Conservation (phyloP, 306 rosid genomes). For the Prosopis cineraria region DNA sequence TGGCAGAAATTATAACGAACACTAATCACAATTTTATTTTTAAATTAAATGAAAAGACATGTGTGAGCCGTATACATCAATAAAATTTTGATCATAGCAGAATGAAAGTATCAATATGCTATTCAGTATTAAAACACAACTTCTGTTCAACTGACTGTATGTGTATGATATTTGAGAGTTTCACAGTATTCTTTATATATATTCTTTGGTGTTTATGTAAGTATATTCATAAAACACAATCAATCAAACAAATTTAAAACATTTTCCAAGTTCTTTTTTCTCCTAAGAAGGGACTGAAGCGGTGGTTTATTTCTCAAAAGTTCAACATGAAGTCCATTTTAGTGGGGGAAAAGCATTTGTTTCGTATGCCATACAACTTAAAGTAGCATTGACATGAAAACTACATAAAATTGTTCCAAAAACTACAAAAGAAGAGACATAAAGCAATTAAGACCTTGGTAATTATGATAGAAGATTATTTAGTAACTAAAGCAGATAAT, state of each 20-base stretch:
- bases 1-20: too few relatives aligned
- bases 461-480: neutral
- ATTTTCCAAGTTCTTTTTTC: neutral
- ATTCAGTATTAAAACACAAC: neutral
- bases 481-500: slow-evolving; percentile 11
- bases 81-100: neutral
- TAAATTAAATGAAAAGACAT: neutral
- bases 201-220: neutral
- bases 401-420: neutral
- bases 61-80: neutral
- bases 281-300: neutral
- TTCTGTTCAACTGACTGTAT: neutral
- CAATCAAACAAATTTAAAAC: neutral
- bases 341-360: neutral
- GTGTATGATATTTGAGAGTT: too few relatives aligned
- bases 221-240: neutral
- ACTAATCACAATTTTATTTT: too few relatives aligned
- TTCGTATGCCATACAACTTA: neutral
- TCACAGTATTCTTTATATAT: too few relatives aligned
- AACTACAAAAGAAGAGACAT: neutral
- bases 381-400: neutral
- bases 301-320: neutral
- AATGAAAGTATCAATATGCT: neutral
- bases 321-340: neutral
- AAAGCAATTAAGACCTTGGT: slow-evolving; percentile 7